These are phyloP conservation scores for Cynara cardunculus DNA, from an alignment of 129 eudicot genomes.

Conservation along the genomic window DNA sequence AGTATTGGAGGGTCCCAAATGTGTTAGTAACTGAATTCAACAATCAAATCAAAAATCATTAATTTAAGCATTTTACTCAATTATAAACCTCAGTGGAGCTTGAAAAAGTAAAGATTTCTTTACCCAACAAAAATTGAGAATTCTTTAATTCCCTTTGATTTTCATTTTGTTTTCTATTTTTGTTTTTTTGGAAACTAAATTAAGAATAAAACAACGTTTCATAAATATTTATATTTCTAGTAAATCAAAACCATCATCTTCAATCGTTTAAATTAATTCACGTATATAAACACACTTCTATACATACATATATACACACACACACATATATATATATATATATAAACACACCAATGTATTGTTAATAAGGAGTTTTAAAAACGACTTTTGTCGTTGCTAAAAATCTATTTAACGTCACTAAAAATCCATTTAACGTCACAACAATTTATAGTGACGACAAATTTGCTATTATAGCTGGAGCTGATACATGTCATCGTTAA, in stretches of 20 bases:
- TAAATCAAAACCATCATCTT: not conserved
- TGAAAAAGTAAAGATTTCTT: not conserved
- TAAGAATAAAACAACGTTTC: not conserved
- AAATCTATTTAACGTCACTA: too few species aligned
- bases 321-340: too few species aligned
- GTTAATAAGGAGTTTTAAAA: too few species aligned
- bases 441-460: too few species aligned
- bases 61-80: constrained; percentile 31
- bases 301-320: too few species aligned
- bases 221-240: not conserved
- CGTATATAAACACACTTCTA: too few species aligned
- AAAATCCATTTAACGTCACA: too few species aligned
- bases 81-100: constrained; percentile 24
- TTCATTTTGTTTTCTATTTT: not conserved
- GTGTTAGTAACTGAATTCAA: constrained; percentile 6
- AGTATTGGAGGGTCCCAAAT: constrained; percentile 23
- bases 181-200: not conserved
- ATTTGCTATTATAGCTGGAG: too few species aligned
- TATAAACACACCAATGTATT: too few species aligned
- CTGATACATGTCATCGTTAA: too few species aligned
- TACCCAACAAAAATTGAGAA: not conserved
- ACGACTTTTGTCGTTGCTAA: too few species aligned
- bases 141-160: not conserved
- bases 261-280: too few species aligned
- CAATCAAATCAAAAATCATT: constrained; percentile 32